Base-by-base conservation (phyloP, 2,329 filamentous ascomycete species). In the Eutypa lata region DNA sequence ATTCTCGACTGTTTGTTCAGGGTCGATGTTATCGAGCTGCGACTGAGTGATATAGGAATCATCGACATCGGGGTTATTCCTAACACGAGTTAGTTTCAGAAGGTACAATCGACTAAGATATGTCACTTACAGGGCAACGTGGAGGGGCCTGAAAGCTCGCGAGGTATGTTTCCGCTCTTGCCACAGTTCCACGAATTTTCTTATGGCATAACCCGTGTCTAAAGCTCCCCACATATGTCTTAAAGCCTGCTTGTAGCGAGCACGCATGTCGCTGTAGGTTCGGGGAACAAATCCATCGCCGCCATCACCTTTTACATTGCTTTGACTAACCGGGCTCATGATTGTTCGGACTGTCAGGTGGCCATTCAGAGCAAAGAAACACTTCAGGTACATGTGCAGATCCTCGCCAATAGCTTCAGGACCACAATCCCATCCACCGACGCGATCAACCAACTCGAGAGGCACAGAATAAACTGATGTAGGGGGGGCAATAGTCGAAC, bases 341-440 rank as follows among this genome's bases (percentile, higher is more conserved):
- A 90, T 77, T 3, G 86, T 82, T 47, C 80, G 78, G 46, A 81
- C 80, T 13, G 83, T 84, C 50, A 90, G 66, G 64, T 89, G 84
- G 3, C 87, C 87, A 56, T 87, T 87, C 18, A 89, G 78, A 1
- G 86, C 84, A 58, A 90, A 90, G 73, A 90, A 90, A 67, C 86
- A 89, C 74, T 90, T 90, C 57, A 90, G 76, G 65, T 88, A 88
- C 87, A 90, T 90, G 72, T 90, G 87, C 63, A 90, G 70, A 64
- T 90, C 87, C 69, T 90, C 87, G 43, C 87, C 87, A 59, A 90
- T 90, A 19, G 87, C 86, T 55, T 88, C 86, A 1, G 82, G 77
- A 49, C 82, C 85, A 50, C 82, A 81, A 64, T 90, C 87, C 87
- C 87, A 90, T 24, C 87, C 87, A 10, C 85, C 84, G 28, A 89